Evolutionary conservation across 2,329 filamentous ascomycete species (phyloP), one percentile per base, ranked within the genome.

Genomic region (Penicillium sp.): DNA sequence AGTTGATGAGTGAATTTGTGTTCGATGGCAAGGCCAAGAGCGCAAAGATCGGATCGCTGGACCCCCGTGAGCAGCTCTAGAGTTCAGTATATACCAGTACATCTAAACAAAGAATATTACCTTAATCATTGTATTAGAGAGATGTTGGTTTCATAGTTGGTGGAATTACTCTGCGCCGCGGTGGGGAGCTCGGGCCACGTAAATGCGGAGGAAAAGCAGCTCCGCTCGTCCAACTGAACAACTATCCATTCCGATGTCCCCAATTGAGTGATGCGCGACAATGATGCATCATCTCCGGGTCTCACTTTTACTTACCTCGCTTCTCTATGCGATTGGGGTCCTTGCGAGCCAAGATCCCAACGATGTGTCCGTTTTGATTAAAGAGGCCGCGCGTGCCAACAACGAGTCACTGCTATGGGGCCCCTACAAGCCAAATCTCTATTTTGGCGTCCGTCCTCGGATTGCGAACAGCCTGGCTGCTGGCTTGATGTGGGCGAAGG

Each of bases 341-440:
- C 29, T 56, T 45, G 59, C 60, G 26, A 50, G 31, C 33, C 46
- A 50, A 46, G 56, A 56, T 37, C 38, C 54, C 21, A 53, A 58
- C 37, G 62, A 68, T 56, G 56, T 59, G 20, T 62, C 65, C 16
- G 36, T 60, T 35, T 49, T 67, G 43, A 59, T 57, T 41, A 61
- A 63, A 44, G 71, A 74, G 53, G 57, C 69, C 32, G 62, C 63
- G 17, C 64, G 57, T 57, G 71, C 73, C 16, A 78, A 73, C 53
- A 95, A 97, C 66, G 78, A 94, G 59, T 91, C 85, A 59, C 75
- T 98, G 55, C 76, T 97, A 72, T 98, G 93, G 93, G 93, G 93
- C 0, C 88, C 93, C 1, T 98, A 97, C 70, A 81, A 87, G 54
- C 86, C 91, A 0, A 96, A 96, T 59, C 69, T 97, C 30, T 97